These are phyloP conservation scores for Bocquillonia castaneifolia DNA, from an alignment of 441 rosid species.

Conservation along the genomic window DNA sequence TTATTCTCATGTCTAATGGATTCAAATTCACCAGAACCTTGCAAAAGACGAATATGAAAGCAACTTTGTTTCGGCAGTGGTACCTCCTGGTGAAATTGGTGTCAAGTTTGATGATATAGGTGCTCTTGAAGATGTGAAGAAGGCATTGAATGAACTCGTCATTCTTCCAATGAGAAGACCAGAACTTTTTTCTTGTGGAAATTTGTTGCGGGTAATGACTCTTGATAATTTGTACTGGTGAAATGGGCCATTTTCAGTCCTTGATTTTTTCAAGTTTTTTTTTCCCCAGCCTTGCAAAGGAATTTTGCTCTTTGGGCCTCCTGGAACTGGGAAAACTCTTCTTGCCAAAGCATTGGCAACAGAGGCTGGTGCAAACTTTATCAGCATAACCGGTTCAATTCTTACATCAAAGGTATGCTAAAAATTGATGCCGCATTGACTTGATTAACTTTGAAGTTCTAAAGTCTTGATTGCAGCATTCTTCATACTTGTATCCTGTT, in stretches of 20 bases:
- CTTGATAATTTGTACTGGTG: background rate
- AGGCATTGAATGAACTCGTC: slow-evolving; percentile 85
- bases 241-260: slow-evolving; percentile 2
- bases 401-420: slow-evolving; percentile 82
- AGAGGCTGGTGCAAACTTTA: slow-evolving; percentile 94
- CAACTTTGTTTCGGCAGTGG: slow-evolving; percentile 86
- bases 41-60: slow-evolving; percentile 82
- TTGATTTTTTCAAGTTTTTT: slow-evolving; percentile 28
- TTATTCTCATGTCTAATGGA: slow-evolving; percentile 19
- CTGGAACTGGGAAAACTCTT: slow-evolving; percentile 98
- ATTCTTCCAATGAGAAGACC: slow-evolving; percentile 98
- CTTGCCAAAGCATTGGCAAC: slow-evolving; percentile 97
- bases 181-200: slow-evolving; percentile 82
- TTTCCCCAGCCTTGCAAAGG: slow-evolving; percentile 88
- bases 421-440: background rate
- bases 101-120: slow-evolving; percentile 89
- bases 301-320: slow-evolving; percentile 93
- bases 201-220: slow-evolving; percentile 71
- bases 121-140: slow-evolving; percentile 93
- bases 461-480: background rate
- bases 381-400: slow-evolving; percentile 91
- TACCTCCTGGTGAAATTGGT: slow-evolving; percentile 89
- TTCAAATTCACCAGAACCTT: slow-evolving; percentile 49
- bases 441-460: background rate
- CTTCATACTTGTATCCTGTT: background rate